Conservation (phyloP, 768 basidiomycete genomes). For the Dendrothele bispora region DNA sequence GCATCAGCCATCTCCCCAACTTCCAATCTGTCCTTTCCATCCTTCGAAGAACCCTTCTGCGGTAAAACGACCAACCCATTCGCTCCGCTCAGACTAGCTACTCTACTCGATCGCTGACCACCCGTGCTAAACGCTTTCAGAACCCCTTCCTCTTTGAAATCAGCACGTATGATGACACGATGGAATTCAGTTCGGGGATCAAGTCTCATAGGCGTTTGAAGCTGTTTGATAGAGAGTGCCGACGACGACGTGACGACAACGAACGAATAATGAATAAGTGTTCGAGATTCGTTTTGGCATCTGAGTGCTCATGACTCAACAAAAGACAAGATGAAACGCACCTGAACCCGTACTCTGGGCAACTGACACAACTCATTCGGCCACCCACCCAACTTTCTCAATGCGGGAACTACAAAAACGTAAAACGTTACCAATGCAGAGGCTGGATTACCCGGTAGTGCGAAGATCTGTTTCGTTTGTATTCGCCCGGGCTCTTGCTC, state of each 20-base stretch:
- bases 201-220: constrained; percentile 61
- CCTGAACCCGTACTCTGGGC: constrained; percentile 65
- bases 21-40: constrained; percentile 38
- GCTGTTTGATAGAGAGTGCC: too few relatives aligned
- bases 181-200: constrained; percentile 84
- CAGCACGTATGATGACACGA: constrained; percentile 61
- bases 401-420: constrained; percentile 80
- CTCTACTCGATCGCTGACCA: constrained; percentile 82
- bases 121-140: constrained; percentile 79
- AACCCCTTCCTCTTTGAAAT: constrained; percentile 29
- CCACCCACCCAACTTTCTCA: constrained; percentile 74
- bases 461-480: constrained; percentile 66
- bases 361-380: constrained; percentile 48
- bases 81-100: constrained; percentile 77
- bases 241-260: too few relatives aligned
- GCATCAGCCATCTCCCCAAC: constrained; percentile 59
- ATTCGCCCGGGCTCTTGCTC: constrained; percentile 21
- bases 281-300: not conserved
- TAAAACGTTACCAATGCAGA: constrained; percentile 86
- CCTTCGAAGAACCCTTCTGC: constrained; percentile 27
- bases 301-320: too few relatives aligned
- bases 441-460: constrained; percentile 88
- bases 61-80: constrained; percentile 80
- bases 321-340: constrained; percentile 26
- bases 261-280: not conserved